A percentile compares a stretch with the other conserved stretches of the same genome.
phyloP scores from a whole-genome alignment of 1,284 basidiomycete genomes.

The Marasmius oreades region DNA sequence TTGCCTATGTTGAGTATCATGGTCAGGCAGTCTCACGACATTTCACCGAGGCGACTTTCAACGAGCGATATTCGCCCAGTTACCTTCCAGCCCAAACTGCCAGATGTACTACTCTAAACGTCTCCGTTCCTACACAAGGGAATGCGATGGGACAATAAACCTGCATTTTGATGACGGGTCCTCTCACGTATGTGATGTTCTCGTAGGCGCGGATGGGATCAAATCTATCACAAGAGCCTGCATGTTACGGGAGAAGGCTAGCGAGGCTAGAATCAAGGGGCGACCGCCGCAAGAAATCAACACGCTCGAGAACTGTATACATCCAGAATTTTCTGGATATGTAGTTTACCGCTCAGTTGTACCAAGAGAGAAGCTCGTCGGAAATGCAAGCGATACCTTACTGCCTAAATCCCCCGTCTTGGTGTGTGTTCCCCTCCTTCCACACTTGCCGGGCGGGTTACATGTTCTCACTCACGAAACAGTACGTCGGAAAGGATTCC shows the following conservation, averaged over 20 bases:
- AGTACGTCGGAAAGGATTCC: constrained; percentile 25
- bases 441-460: not conserved
- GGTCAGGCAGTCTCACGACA: constrained; percentile 18
- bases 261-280: constrained; percentile 1
- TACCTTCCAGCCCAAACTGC: constrained; percentile 12
- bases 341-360: constrained; percentile 15
- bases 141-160: constrained; percentile 1
- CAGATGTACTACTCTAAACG: constrained; percentile 20
- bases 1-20: not conserved
- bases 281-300: not conserved
- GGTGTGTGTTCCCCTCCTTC: constrained; percentile 2
- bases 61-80: constrained; percentile 17
- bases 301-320: constrained; percentile 1
- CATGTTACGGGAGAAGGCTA: constrained; percentile 5
- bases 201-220: constrained; percentile 26
- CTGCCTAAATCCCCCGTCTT: constrained; percentile 9
- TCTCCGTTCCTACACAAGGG: constrained; percentile 18
- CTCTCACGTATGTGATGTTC: constrained; percentile 22
- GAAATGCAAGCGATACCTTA: constrained; percentile 5
- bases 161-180: constrained; percentile 21
- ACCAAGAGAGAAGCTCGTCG: constrained; percentile 8
- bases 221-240: constrained; percentile 18
- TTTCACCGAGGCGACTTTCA: constrained; percentile 26
- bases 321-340: constrained; percentile 14
- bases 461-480: not conserved